phyloP scores from a whole-genome alignment of 352 stramenopile genomes.

The Phytophthora sp. region DNA sequence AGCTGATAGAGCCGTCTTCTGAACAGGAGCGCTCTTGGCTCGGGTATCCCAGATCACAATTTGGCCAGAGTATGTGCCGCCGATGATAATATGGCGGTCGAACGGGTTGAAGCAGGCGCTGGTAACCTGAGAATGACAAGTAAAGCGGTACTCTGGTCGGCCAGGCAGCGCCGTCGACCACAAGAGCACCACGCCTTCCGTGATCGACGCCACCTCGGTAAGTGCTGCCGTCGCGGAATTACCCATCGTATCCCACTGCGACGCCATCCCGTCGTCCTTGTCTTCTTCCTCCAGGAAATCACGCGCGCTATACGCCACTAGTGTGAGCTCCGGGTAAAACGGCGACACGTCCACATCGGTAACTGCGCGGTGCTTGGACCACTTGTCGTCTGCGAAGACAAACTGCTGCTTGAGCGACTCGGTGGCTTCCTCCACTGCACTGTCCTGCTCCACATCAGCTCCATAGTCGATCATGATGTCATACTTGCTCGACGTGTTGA shows the following conservation, averaged over 20 bases:
- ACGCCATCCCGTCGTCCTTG: slow-evolving; percentile 50
- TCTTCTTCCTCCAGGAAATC: slow-evolving; percentile 80
- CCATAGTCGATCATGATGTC: slow-evolving; percentile 90
- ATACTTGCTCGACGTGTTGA: slow-evolving; percentile 79
- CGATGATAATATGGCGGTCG: slow-evolving; percentile 85
- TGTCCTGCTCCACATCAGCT: slow-evolving; percentile 70
- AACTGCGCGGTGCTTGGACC: slow-evolving; percentile 81
- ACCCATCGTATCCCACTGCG: slow-evolving; percentile 78
- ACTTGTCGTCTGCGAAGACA: slow-evolving; percentile 80
- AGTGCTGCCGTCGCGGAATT: slow-evolving; percentile 56
- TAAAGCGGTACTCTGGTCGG: slow-evolving; percentile 87
- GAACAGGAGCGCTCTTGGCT: slow-evolving; percentile 79
- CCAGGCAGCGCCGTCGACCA: slow-evolving; percentile 87
- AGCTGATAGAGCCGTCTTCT: slow-evolving; percentile 84
- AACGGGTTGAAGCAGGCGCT: slow-evolving; percentile 89
- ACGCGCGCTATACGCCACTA: slow-evolving; percentile 69
- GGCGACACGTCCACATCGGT: slow-evolving; percentile 85
- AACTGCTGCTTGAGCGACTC: slow-evolving; percentile 78
- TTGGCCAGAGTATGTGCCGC: slow-evolving; percentile 86
- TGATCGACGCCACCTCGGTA: slow-evolving; percentile 64
- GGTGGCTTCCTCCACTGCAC: slow-evolving; percentile 53
- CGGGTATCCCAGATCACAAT: slow-evolving; percentile 89
- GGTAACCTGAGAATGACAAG: slow-evolving; percentile 86
- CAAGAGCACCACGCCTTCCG: slow-evolving; percentile 82
- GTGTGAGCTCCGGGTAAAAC: slow-evolving; percentile 83